Evolutionary conservation across 2,329 filamentous ascomycete genomes (phyloP), one percentile per base, ranked within the genome.

Genomic region (Macrophomina pseudophaseolina): DNA sequence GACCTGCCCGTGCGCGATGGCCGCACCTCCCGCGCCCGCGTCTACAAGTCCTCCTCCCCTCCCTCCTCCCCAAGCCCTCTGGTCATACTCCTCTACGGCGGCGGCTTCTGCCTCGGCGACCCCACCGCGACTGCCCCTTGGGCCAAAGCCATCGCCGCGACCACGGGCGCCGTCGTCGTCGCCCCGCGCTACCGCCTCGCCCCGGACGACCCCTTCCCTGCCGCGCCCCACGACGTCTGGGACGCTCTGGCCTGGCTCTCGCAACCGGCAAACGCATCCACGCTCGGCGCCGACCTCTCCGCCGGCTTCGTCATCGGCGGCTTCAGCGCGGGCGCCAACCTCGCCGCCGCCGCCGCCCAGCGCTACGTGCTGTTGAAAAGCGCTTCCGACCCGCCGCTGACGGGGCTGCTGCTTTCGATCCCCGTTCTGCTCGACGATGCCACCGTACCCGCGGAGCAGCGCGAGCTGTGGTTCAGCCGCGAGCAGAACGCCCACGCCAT

Each of bases 241-340:
- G 52, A 54, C 52, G 74, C 74, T 2, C 40, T 79, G 0, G 69
- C 72, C 65, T 80, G 76, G 74, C 70, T 78, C 1, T 18, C 52
- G 16, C 4, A 18, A 6, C 52, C 54, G 5, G 2, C 8, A 35
- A 46, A 42, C 54, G 54, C 35, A 2, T 18, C 38, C 11, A n/a
- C 38, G 12, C 18, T 59, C n/a, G 54, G 38, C 54, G 54, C 54
- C 3, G 54, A 59, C 54, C 14, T 46, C 4, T 8, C 38, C 54
- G 54, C 7, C 5, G 54, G 54, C 5, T 18, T 59, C n/a, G 38
- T 44, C 2, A 18, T 59, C 54, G 54, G 54, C 38, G 54, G 54
- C 54, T 9, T 42, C 38, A 44, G 38, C 38, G 35, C 54, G 54
- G 54, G 54, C 54, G 54, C 54, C n/a, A 44, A 42, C 38, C 54